Percentiles rank a stretch among this genome's conserved stretches.
These are phyloP conservation scores for Aspergillus novofumigatus DNA, from an alignment of 2,329 filamentous ascomycete genomes.

Conservation along the genomic window DNA sequence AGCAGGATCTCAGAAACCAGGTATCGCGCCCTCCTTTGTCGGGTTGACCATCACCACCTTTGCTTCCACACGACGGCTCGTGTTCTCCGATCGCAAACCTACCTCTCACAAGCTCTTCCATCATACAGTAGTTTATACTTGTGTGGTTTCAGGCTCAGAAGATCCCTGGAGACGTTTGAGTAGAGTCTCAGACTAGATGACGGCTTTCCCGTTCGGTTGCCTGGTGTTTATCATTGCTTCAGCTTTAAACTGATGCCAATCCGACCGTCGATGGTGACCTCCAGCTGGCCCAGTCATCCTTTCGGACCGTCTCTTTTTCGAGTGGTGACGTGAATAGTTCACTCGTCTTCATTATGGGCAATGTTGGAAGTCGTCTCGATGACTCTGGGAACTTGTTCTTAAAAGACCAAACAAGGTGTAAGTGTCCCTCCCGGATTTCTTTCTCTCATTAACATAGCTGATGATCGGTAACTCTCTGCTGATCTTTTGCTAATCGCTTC, in stretches of 20 bases:
- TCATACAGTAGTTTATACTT: not conserved
- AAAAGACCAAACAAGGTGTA: conserved; percentile 89
- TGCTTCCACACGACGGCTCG: not conserved
- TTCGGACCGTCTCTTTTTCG: conserved; percentile 21
- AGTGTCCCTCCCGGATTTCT: conserved; percentile 20
- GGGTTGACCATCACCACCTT: not conserved
- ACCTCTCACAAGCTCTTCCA: not conserved
- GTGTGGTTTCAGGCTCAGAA: not conserved
- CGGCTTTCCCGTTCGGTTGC: conserved; percentile 13
- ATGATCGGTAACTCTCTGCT: not conserved
- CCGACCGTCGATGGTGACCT: conserved; percentile 32
- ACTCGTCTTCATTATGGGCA: conserved; percentile 67
- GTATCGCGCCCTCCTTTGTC: not conserved
- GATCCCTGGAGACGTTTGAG: not conserved
- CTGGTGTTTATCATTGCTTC: conserved; percentile 4
- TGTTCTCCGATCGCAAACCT: not conserved
- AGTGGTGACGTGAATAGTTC: conserved; percentile 24
- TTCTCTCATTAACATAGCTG: not conserved
- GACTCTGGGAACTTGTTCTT: conserved; percentile 75
- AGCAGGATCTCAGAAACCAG: not conserved
- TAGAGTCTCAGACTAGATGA: conserved; percentile 21
- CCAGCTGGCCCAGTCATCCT: conserved; percentile 23
- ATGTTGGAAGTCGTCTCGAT: conserved; percentile 82
- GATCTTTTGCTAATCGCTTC: not conserved
- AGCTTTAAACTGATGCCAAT: conserved; percentile 16